These are phyloP conservation scores for Termitomyces sp. DNA, from an alignment of 768 basidiomycete genomes.

Conservation along the genomic window DNA sequence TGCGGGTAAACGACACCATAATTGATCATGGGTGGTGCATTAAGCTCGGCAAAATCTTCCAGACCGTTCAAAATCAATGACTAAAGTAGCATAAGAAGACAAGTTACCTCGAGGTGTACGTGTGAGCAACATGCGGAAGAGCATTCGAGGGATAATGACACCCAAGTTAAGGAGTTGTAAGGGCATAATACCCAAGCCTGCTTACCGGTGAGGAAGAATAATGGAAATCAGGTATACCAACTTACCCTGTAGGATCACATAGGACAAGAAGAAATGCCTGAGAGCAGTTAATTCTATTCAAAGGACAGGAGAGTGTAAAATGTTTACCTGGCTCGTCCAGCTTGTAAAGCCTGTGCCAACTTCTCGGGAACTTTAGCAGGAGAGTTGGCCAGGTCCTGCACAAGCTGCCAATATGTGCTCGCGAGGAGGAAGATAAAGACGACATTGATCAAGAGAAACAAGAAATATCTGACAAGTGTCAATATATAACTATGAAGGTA, in stretches of 20 bases:
- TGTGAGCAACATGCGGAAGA: conserved; percentile 74
- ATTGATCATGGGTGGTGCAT: conserved; percentile 97
- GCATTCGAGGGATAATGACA: conserved; percentile 73
- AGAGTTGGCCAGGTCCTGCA: conserved; percentile 88
- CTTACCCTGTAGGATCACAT: conserved; percentile 79
- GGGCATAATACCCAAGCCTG: conserved; percentile 92
- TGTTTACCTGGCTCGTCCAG: conserved; percentile 63
- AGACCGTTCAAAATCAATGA: background rate
- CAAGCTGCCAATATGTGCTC: conserved; percentile 87
- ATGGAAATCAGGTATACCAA: conserved; percentile 4
- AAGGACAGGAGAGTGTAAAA: conserved; percentile 9
- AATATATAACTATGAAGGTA: background rate
- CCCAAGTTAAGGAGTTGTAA: conserved; percentile 92
- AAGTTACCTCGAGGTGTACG: conserved; percentile 83
- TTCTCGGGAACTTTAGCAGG: conserved; percentile 95
- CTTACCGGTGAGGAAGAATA: background rate
- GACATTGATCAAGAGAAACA: conserved; percentile 89
- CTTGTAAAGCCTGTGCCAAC: conserved; percentile 78
- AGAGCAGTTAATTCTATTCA: background rate
- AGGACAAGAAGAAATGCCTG: conserved; percentile 81
- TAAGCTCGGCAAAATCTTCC: conserved; percentile 91
- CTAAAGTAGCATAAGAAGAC: background rate
- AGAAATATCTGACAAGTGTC: conserved; percentile 67
- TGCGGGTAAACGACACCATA: conserved; percentile 97
- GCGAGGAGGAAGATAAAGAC: conserved; percentile 93